Conservation (phyloP, 352 stramenopile species). For the Pythium apleroticum region DNA sequence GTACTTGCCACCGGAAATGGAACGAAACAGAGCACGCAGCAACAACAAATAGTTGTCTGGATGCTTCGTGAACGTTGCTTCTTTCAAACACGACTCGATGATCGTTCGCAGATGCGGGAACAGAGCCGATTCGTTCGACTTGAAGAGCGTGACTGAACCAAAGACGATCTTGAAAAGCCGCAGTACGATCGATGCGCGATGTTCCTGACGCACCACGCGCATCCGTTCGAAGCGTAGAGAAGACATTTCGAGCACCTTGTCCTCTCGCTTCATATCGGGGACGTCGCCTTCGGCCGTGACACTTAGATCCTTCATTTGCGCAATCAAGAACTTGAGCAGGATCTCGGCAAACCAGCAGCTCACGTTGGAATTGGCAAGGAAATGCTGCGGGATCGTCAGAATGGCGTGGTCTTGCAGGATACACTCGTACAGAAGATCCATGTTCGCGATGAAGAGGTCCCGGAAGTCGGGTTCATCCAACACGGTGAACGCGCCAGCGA, state of each 20-base stretch:
- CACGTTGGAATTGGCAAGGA: conserved; percentile 93
- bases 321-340: conserved; percentile 94
- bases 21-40: conserved; percentile 93
- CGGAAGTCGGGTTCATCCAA: conserved; percentile 95
- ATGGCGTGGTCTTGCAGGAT: conserved; percentile 94
- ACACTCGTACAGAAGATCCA: conserved; percentile 89
- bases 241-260: conserved; percentile 76
- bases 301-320: conserved; percentile 91
- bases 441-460: conserved; percentile 88
- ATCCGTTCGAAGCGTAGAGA: conserved; percentile 80
- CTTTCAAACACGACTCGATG: conserved; percentile 91
- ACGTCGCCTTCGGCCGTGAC: conserved; percentile 77
- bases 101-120: conserved; percentile 93
- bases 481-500: conserved; percentile 95
- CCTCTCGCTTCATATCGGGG: conserved; percentile 69
- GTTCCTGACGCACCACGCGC: conserved; percentile 62
- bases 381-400: conserved; percentile 93
- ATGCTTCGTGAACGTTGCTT: conserved; percentile 89
- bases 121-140: conserved; percentile 95
- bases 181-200: conserved; percentile 87
- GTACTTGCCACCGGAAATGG: conserved; percentile 97
- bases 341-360: conserved; percentile 95
- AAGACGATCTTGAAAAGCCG: conserved; percentile 96
- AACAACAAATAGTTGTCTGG: conserved; percentile 96
- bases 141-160: conserved; percentile 94